Evolutionary conservation across 345 rosid genomes (phyloP), one percentile per base, ranked within the genome.

Genomic region (Boechera divaricarpa): DNA sequence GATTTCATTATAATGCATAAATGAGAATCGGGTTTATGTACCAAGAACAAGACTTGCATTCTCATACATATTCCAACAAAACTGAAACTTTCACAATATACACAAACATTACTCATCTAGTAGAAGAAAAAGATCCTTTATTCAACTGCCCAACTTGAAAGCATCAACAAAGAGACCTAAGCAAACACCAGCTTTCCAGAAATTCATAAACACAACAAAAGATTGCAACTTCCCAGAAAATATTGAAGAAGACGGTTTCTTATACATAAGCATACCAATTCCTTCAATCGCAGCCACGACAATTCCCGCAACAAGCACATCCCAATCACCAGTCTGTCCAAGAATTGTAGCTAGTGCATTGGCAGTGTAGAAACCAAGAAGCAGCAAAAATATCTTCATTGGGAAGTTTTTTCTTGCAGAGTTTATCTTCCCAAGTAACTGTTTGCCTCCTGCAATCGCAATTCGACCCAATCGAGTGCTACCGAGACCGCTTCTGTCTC

Each of bases 261-360:
- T 89, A 76, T 94, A 92, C 90, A 88, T 83, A 39, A 94, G 92
- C 95, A 90, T 86, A 68, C 98, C 98, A 8, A 94, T 92, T 31
- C 98, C 98, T 71, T 94, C 98, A 7, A 95, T 88, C 26, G 99
- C 96, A 38, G 99, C 96, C 44, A 92, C 99, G 26, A 92, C 96
- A 12, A 95, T 83, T 16, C 98, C 99, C 0, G 99, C 98, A 29
- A 95, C 99, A 58, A 95, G 79, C 26, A 92, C 98, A 48, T 95
- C 98, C 99, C 98, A 95, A 26, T 95, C 98, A 72, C 98, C 98
- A 3, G 99, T 95, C 80, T 95, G 99, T 26, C 98, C 98, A 54
- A 95, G 99, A 80, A 95, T 95, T 0, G 98, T 95, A 10, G 99
- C 98, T 35, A 95, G 77, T 15, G 99, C 99, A 85, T 95, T 95